Evolutionary conservation across 192 early-diverging fungal species (phyloP), one percentile per base, ranked within the genome.

Genomic region (Coemansia sp.): DNA sequence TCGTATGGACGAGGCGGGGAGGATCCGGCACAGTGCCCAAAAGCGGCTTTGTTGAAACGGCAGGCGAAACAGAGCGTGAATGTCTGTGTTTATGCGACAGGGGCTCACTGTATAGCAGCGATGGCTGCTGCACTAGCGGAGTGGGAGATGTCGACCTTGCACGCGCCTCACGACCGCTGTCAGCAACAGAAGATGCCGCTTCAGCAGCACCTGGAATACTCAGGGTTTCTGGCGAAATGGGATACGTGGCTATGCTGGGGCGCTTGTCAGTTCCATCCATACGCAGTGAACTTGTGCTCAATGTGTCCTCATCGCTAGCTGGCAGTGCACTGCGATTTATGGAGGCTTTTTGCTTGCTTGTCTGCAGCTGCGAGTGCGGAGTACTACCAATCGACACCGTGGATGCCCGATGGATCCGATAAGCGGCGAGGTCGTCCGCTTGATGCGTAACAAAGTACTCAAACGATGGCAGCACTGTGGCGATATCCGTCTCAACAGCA

Each of bases 361-460:
- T 16, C 24, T 59, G 57, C n/a, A 38, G 18, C 34, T 59, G 63
- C 18, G 34, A 12, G 30, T 60, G 43, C 45, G 55, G 57, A 2
- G 30, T 45, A 36, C 58, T 65, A 10, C 60, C 49, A 56, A 62
- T 24, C 0, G 78, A 81, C 6, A 71, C 68, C 9, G 80, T 77
- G 1, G 80, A 83, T 10, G 75, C 68, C 6, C 71, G 68, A 14
- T 77, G 75, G 14, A 83, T 64, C 9, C 75, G 71, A 53, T 70
- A 76, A 1, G 74, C 64, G 5, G 49, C 57, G 12, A 71, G 59
- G 26, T 67, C 63, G 15, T 69, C 68, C 5, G 39, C 68, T 26
- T 69, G 75, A 44, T 60, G 80, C 10, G 70, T 55, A 24, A 77
- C 61, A 68, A 77, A 77, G 44, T 76, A 74, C 38, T 83, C 75